These are phyloP conservation scores for Choiromyces venosus DNA, from an alignment of 495 filamentous ascomycete genomes.

Conservation along the genomic window DNA sequence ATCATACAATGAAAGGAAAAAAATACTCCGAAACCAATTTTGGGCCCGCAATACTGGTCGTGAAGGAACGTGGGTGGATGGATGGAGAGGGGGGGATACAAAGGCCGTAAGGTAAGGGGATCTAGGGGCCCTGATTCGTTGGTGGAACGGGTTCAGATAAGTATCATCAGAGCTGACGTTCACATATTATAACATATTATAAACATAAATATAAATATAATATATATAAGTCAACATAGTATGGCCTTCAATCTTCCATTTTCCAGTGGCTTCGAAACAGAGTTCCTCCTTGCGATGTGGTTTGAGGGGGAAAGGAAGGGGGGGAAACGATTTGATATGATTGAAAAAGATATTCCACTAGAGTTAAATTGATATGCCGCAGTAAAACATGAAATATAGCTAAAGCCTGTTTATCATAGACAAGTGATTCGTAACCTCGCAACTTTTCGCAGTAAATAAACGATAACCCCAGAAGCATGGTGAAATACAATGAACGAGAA, in stretches of 20 bases:
- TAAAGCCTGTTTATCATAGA: background rate
- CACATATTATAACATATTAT: background rate
- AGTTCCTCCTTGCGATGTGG: background rate
- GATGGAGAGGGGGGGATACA: background rate
- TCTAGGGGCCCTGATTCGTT: conserved; percentile 1
- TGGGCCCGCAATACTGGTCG: background rate
- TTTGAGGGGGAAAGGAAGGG: background rate
- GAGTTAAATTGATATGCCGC: conserved; percentile 1
- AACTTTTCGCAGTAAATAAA: background rate
- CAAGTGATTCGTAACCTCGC: background rate
- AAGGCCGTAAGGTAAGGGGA: background rate
- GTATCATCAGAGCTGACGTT: background rate
- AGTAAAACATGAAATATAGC: background rate
- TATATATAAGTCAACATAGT: background rate
- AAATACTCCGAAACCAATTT: background rate
- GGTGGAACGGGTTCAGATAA: background rate
- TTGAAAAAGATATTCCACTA: background rate
- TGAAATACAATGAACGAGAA: background rate
- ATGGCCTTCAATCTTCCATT: background rate
- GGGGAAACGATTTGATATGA: background rate
- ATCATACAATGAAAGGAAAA: background rate
- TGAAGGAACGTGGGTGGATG: background rate
- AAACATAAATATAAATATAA: background rate
- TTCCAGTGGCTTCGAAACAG: background rate
- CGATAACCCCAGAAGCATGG: background rate